These are phyloP conservation scores for Clavariopsis aquatica DNA, from an alignment of 495 filamentous ascomycete genomes.

Conservation along the genomic window DNA sequence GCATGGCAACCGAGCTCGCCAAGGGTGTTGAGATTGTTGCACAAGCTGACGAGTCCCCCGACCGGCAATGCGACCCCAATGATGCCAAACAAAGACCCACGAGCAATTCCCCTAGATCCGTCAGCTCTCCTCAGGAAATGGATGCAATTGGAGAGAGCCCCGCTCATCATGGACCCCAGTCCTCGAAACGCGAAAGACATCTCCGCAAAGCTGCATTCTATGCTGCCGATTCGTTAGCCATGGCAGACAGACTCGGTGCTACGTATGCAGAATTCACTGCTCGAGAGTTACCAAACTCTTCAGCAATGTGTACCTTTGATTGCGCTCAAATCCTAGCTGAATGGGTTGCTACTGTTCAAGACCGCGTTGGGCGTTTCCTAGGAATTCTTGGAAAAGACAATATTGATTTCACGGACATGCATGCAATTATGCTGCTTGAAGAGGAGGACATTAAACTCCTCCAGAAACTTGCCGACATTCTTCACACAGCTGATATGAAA, in stretches of 20 bases:
- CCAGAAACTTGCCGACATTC: conserved; percentile 78
- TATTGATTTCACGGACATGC: conserved; percentile 72
- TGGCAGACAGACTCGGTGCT: conserved; percentile 84
- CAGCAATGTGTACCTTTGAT: conserved; percentile 90
- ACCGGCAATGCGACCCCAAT: conserved; percentile 54
- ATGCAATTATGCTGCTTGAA: conserved; percentile 85
- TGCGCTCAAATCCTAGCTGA: conserved; percentile 97
- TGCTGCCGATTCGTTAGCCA: conserved; percentile 86
- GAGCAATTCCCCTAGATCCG: conserved; percentile 27
- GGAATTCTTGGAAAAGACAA: conserved; percentile 84
- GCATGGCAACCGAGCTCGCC: conserved; percentile 87
- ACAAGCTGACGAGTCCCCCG: conserved; percentile 67
- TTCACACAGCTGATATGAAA: conserved; percentile 77
- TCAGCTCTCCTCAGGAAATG: conserved; percentile 29
- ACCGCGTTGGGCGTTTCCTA: conserved; percentile 84
- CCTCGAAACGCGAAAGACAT: conserved; percentile 76
- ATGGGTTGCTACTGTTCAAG: conserved; percentile 93
- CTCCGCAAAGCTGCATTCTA: conserved; percentile 93
- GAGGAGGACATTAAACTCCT: conserved; percentile 90
- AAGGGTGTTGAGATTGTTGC: conserved; percentile 75
- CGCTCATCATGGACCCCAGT: conserved; percentile 51
- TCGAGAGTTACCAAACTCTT: conserved; percentile 88
- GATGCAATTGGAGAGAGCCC: conserved; percentile 50
- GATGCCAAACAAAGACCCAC: conserved; percentile 54
- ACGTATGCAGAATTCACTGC: conserved; percentile 85